Evolutionary conservation across 441 rosid species (phyloP).

Genomic region (Rhodomyrtus psidioides): DNA sequence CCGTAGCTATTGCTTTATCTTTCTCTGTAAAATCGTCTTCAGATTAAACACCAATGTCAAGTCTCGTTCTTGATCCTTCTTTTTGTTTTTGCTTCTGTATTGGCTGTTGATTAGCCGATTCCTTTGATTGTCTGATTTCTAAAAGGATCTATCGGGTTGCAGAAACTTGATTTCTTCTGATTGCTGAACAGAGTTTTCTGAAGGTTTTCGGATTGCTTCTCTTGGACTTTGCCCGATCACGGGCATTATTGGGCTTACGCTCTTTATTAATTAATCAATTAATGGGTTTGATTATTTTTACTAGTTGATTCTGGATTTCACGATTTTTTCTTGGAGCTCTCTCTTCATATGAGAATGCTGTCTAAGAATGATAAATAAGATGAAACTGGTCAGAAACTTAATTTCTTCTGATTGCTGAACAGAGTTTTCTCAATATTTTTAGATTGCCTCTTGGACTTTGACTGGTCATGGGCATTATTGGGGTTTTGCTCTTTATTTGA

Average conservation of each 20-base stretch:
- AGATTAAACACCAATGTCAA: background rate
- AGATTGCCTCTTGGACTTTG: background rate
- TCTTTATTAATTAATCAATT: no score
- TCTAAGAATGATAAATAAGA: no score
- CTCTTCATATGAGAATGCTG: no score
- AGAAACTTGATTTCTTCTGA: background rate
- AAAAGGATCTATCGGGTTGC: background rate
- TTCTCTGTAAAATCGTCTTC: background rate
- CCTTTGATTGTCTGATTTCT: background rate
- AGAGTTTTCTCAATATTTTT: background rate
- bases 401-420: background rate
- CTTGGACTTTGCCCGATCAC: no score
- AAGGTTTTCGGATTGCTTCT: no score
- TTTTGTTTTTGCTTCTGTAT: background rate
- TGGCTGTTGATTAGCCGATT: background rate
- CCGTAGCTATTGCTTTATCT: background rate
- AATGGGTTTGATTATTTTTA: background rate
- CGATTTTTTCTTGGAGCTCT: no score
- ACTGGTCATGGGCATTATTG: background rate
- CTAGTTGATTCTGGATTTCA: no score
- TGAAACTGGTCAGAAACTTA: no score
- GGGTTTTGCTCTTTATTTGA: background rate
- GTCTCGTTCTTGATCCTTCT: background rate
- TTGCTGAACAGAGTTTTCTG: background rate
- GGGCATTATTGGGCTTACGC: no score